Base-by-base conservation (phyloP, 352 stramenopile genomes). In the Phytophthora pseudosyringae region DNA sequence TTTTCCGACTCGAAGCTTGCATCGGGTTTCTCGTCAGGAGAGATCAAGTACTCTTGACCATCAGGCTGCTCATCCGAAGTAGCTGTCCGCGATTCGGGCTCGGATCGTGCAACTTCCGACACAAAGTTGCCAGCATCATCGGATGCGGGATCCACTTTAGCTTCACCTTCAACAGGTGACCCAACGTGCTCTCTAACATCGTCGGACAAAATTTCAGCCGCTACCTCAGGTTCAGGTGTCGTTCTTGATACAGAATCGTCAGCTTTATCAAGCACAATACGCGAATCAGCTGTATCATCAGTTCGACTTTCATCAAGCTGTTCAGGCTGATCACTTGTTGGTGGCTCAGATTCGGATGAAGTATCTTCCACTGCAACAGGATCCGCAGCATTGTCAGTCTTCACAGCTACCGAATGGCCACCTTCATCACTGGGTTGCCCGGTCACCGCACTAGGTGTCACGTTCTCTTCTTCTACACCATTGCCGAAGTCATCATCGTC, bases 401-500 rank as follows among this genome's bases (percentile, higher is more conserved):
- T 12, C 26, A 25, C 32, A 7, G 10, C 9, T 45, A 12, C 13
- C 33, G 51, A 26, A 2, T 45, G 12, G 1, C 4, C 29, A 36
- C 11, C 31, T 10, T 71, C 41, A 6, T 38, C 38, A 25, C 9
- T 59, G 10, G 6, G 18, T 39, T 63, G 29, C 16, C 28, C 16
- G 1, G 49, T 45, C 28, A 9, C 5, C 8, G 38, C 28, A 52
- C 31, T 8, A 47, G 46, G 16, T 38, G 9, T 1, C 4, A 8
- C 16, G 29, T 49, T 15, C 11, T 64, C 49, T 48, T 64, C 47
- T 9, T 58, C 28, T 44, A 3, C 38, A 32, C 39, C 47, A 7
- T 75, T 48, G 12, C 67, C 61, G 18, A 75, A 78, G 3, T 61
- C 53, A 3, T 75, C 65, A 36, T 71, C 69, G 13, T 64, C 59